Evolutionary conservation across 768 basidiomycete genomes (phyloP), one percentile per base, ranked within the genome.

Genomic region (Pholiota molesta): DNA sequence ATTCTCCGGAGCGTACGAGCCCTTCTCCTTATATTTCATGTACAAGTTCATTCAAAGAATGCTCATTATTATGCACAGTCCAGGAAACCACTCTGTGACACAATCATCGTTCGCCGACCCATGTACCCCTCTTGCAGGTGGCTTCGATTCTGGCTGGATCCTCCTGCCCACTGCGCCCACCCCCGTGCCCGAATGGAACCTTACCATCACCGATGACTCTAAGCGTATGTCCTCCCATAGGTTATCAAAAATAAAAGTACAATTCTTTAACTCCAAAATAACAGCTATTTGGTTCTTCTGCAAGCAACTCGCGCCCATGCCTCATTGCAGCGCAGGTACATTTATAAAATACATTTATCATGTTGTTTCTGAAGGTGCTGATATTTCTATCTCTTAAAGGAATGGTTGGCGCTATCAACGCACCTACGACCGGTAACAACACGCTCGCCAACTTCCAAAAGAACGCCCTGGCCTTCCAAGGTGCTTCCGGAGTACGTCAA

Each of bases 251-350:
- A n/a, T n/a, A 61, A 74, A 65, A 57, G 66, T 23, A 37, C 11
- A 37, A 16, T 72, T 69, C 66, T 59, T 64, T 28, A 63, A 53
- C 28, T 47, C 10, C 9, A 11, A n/a, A 45, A 39, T 9, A 66
- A 65, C 44, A 75, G 84, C 84, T 4, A 78, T 86, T 49, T 87
- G 83, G 82, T 85, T 85, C 78, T 86, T 75, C 79, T 87, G 86
- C 76, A 82, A 83, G 62, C 82, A 82, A 68, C 69, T 78, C 13
- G 2, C 55, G 3, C 80, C 79, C 0, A 1, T 44, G 1, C 70
- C 75, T 13, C 85, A 87, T 70, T 86, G 85, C 65, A 51, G 60
- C 10, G 59, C 69, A 17, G 76, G 76, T 74, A 55, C 52, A 67
- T 19, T 66, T 26, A 26, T 2, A 23, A 0, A 21, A 28, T 26